phyloP scores from a whole-genome alignment of 2,329 filamentous ascomycete species.

The Daldinia sp. region DNA sequence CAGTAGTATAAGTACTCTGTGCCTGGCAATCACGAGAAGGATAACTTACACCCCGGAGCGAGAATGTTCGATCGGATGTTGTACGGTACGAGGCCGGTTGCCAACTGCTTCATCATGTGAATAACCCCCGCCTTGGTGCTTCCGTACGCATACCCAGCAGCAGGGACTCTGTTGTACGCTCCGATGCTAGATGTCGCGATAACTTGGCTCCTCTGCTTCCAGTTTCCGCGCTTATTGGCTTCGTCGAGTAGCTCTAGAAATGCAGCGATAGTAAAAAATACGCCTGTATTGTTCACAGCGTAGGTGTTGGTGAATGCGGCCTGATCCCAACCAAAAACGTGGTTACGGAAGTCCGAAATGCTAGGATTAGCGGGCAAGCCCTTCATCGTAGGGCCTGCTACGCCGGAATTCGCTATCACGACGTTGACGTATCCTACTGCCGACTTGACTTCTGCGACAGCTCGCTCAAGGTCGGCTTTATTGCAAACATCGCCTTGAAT shows the following conservation, averaged over 20 bases:
- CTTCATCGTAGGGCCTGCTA: constrained; percentile 45
- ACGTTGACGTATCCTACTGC: constrained; percentile 67
- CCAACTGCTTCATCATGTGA: constrained; percentile 72
- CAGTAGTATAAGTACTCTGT: no score
- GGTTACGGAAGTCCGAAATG: constrained; percentile 32
- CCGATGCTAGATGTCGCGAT: constrained; percentile 72
- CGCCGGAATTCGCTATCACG: constrained; percentile 66
- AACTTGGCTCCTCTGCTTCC: constrained; percentile 53
- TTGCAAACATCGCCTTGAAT: constrained; percentile 47
- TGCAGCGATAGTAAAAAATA: constrained; percentile 70
- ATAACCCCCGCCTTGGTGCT: constrained; percentile 71
- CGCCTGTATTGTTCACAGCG: constrained; percentile 65
- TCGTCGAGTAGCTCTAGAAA: constrained; percentile 67
- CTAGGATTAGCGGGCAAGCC: constrained; percentile 51
- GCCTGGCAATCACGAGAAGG: no score
- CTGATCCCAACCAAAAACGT: constrained; percentile 44
- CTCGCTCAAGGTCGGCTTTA: constrained; percentile 59
- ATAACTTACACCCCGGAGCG: constrained; percentile 42
- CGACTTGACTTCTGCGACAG: constrained; percentile 61
- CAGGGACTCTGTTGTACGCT: constrained; percentile 66
- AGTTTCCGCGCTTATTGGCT: constrained; percentile 62
- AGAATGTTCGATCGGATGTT: constrained; percentile 53
- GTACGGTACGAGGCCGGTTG: constrained; percentile 65
- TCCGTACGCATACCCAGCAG: constrained; percentile 72
- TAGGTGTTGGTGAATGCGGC: constrained; percentile 66